These are phyloP conservation scores for Ascochyta lentis DNA, from an alignment of 2,329 filamentous ascomycete species.

Conservation along the genomic window DNA sequence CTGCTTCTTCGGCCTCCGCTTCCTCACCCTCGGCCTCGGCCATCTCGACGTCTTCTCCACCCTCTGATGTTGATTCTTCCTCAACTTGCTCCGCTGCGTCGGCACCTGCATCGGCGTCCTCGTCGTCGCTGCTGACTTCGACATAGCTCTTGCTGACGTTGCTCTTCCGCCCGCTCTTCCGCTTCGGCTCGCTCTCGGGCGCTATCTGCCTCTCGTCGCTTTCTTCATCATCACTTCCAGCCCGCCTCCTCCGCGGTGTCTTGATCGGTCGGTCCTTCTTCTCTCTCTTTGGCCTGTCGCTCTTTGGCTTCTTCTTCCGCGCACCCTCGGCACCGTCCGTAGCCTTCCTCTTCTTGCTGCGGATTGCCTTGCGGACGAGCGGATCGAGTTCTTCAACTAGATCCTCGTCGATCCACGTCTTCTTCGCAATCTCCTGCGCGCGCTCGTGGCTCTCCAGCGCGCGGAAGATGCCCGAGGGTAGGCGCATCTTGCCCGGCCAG, in stretches of 20 bases:
- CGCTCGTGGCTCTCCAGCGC: slow-evolving; percentile 76
- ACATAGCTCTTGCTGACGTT: slow-evolving; percentile 53
- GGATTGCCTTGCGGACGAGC: slow-evolving; percentile 73
- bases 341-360: slow-evolving; percentile 60
- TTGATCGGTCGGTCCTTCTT: slow-evolving; percentile 41
- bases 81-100: slow-evolving; percentile 25
- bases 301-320: slow-evolving; percentile 44
- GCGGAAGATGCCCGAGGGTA: slow-evolving; percentile 81
- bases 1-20: slow-evolving; percentile 12
- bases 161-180: slow-evolving; percentile 52
- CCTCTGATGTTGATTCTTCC: slow-evolving; percentile 24
- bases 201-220: slow-evolving; percentile 29
- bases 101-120: slow-evolving; percentile 44
- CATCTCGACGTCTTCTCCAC: slow-evolving; percentile 38
- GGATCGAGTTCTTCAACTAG: slow-evolving; percentile 77
- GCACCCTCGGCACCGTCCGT: slow-evolving; percentile 34
- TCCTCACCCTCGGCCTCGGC: slow-evolving; percentile 25
- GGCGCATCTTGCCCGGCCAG: slow-evolving; percentile 78
- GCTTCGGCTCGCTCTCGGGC: slow-evolving; percentile 51
- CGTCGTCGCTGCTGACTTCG: slow-evolving; percentile 53
- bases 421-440: slow-evolving; percentile 85
- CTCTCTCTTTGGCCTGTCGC: slow-evolving; percentile 38
- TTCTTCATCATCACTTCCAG: slow-evolving; percentile 43
- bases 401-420: slow-evolving; percentile 80
- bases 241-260: slow-evolving; percentile 47